phyloP scores from a whole-genome alignment of 2,329 filamentous ascomycete genomes.

The Sclerotinia minor region DNA sequence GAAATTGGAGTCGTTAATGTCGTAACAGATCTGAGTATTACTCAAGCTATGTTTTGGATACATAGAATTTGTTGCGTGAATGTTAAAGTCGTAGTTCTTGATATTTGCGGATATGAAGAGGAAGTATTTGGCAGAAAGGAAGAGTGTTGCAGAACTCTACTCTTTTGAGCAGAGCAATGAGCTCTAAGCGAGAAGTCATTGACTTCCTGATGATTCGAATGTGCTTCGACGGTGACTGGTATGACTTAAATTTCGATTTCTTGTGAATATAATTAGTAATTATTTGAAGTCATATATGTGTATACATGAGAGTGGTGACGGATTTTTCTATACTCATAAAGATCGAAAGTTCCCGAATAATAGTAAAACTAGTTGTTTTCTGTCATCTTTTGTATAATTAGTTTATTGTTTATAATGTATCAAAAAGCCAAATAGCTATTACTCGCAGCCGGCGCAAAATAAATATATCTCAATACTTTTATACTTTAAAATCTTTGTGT shows the following conservation, averaged over 20 bases:
- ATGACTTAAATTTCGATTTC: neutral
- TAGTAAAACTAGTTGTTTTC: neutral
- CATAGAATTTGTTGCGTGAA: rapidly evolving
- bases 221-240: neutral
- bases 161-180: neutral
- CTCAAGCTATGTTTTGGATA: neutral
- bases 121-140: neutral
- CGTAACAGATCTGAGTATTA: neutral
- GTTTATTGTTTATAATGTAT: neutral
- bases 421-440: too few relatives aligned
- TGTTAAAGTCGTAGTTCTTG: neutral
- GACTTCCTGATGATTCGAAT: neutral
- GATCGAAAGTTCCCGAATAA: too few relatives aligned
- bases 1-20: neutral
- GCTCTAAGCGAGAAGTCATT: neutral
- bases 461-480: too few relatives aligned
- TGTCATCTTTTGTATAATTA: neutral
- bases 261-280: neutral
- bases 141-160: neutral
- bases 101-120: neutral
- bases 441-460: too few relatives aligned
- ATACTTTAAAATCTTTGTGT: too few relatives aligned
- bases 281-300: neutral
- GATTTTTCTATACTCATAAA: too few relatives aligned
- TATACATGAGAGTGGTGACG: too few relatives aligned